Base-by-base conservation (phyloP, 352 stramenopile genomes). In the Pythium aquatile region DNA sequence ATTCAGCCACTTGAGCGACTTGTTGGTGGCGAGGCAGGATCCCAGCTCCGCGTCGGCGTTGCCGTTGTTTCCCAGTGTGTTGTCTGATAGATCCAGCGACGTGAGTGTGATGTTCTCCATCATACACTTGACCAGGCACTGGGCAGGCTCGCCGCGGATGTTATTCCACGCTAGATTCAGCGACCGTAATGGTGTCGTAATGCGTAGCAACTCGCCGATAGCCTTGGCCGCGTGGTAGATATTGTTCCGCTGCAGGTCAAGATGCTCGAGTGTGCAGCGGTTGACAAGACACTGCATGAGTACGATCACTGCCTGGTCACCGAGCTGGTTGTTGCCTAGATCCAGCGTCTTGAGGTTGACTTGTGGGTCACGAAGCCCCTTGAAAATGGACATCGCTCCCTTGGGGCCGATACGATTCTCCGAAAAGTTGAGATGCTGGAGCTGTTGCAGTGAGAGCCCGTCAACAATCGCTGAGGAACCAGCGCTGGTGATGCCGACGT, bases 131-230 rank as follows among this genome's bases (percentile, higher is more conserved):
- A 77, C 82, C 9, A 93, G 58, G 55, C 86, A 74, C 49, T 83
- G 74, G 28, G 82, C 85, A 46, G 85, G 79, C 47, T 87, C 75
- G 6, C 81, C 77, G 11, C 82, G 79, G 39, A 93, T 88, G 33
- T 90, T 86, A 58, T 91, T 91, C 85, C 82, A 91, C 5, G 79
- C 83, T 13, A 93, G 47, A 28, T 93, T 85, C 13, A 93, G 70
- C 5, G 76, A 77, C 42, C 62, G 63, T 10, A 93, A 63, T 9
- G 80, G 75, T 2, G 76, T 89, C 26, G 81, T 79, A 64, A 88
- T 83, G 2, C 79, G 79, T 37, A 93, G 63, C 11, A 90, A 58
- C 58, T 89, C 79, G 24, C 79, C 84, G 1, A 91, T 63, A 0
- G 76, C 75, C 59, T 75, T 76, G 5, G 83, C 78, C 4, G 83